These are phyloP conservation scores for Flammula alnicola DNA, from an alignment of 1,284 basidiomycete species.

Conservation along the genomic window DNA sequence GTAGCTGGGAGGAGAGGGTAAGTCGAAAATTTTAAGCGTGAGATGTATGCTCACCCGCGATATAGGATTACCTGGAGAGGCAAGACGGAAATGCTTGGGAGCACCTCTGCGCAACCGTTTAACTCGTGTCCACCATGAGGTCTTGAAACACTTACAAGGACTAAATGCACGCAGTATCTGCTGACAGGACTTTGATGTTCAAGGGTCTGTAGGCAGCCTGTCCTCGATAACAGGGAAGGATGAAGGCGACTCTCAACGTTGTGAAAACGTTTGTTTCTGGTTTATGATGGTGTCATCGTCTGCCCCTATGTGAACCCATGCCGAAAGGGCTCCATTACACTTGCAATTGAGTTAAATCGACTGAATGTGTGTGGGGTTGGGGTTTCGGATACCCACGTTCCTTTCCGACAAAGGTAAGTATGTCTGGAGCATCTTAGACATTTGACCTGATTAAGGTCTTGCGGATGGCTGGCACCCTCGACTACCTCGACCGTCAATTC, in stretches of 20 bases:
- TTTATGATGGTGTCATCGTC: constrained; percentile 9
- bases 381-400: constrained; percentile 13
- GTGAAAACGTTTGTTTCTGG: constrained; percentile 8
- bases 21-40: constrained; percentile 6
- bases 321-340: constrained; percentile 4
- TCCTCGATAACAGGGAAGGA: background rate
- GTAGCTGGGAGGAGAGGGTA: constrained; percentile 13
- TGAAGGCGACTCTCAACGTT: constrained; percentile 7
- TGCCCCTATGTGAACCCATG: constrained; percentile 1
- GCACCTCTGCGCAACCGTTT: constrained; percentile 16
- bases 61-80: constrained; percentile 6
- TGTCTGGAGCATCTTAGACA: constrained; percentile 11
- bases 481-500: background rate
- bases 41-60: constrained; percentile 14
- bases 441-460: constrained; percentile 6
- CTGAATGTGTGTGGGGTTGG: background rate
- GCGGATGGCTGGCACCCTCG: constrained; percentile 9
- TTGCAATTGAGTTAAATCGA: background rate
- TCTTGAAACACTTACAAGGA: constrained; percentile 23
- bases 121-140: constrained; percentile 24
- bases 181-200: constrained; percentile 1
- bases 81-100: constrained; percentile 6
- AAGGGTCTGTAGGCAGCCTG: background rate
- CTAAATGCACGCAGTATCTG: constrained; percentile 17
- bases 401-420: background rate